phyloP scores from a whole-genome alignment of 306 rosid species.

The Castanospermum australe region DNA sequence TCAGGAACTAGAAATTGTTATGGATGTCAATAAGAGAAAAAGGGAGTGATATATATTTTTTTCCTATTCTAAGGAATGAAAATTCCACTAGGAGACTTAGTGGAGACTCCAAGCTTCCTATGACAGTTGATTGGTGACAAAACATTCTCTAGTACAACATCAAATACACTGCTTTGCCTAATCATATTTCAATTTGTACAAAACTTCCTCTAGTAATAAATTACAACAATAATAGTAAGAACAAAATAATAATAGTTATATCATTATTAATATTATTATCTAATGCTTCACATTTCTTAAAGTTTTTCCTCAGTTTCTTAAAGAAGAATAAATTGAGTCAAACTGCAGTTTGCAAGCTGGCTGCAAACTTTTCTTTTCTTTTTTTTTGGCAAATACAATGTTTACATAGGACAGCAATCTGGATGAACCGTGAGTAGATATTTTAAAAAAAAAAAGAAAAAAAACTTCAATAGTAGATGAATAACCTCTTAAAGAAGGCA shows the following conservation, averaged over 20 bases:
- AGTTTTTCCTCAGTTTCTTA: not conserved
- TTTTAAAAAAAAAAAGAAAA: not conserved
- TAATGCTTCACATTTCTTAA: not conserved
- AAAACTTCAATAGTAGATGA: not conserved
- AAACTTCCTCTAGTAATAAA: not conserved
- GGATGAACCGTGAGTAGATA: not conserved
- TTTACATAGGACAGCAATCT: not conserved
- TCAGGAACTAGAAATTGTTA: not conserved
- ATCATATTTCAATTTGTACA: not conserved
- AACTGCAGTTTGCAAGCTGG: not conserved
- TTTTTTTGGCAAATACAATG: not conserved
- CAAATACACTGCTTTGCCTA: not conserved
- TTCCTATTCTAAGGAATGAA: not conserved
- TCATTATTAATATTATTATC: not conserved
- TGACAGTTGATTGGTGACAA: not conserved
- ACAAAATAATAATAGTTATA: not conserved
- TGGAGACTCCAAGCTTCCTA: not conserved
- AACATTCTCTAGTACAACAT: not conserved
- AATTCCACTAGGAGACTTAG: not conserved
- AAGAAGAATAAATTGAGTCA: not conserved
- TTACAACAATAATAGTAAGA: not conserved
- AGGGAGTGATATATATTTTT: not conserved
- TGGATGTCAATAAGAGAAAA: not conserved
- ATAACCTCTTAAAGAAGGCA: constrained; percentile 34
- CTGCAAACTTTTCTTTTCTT: not conserved